Evolutionary conservation across 768 basidiomycete genomes (phyloP).

Genomic region (Epithele typhae): DNA sequence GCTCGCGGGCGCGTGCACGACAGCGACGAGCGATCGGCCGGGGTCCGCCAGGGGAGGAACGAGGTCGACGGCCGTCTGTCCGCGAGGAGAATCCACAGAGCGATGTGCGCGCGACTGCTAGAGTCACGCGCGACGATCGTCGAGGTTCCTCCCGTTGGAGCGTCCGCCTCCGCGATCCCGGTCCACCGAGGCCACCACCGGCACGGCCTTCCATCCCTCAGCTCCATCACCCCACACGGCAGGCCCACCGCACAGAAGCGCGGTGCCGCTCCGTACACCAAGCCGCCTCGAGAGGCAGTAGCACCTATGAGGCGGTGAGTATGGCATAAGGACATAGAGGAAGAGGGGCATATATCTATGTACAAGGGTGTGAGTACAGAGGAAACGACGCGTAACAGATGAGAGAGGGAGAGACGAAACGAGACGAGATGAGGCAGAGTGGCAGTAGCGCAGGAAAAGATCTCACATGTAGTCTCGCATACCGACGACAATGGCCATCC

Average conservation of each 20-base stretch:
- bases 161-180: neutral
- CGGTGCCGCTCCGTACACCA: slow-evolving; percentile 2
- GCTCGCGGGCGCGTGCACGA: no score
- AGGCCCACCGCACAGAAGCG: neutral
- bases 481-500: slow-evolving; percentile 10
- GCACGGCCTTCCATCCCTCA: neutral
- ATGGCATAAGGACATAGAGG: neutral
- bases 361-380: slow-evolving; percentile 3
- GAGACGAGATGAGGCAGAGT: neutral
- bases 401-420: neutral
- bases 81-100: neutral
- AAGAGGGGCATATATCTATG: slow-evolving; percentile 2
- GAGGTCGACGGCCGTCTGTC: no score
- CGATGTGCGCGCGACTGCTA: neutral
- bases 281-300: neutral
- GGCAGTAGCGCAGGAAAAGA: neutral
- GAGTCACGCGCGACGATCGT: no score
- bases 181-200: neutral
- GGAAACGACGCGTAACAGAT: neutral
- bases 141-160: no score
- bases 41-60: no score
- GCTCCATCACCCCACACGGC: slow-evolving; percentile 4
- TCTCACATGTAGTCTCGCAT: slow-evolving; percentile 11
- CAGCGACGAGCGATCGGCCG: no score
- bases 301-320: slow-evolving; percentile 1